Percentiles rank a stretch among this genome's conserved stretches.
phyloP scores from a whole-genome alignment of 352 stramenopile species.

The Pythium biforme region DNA sequence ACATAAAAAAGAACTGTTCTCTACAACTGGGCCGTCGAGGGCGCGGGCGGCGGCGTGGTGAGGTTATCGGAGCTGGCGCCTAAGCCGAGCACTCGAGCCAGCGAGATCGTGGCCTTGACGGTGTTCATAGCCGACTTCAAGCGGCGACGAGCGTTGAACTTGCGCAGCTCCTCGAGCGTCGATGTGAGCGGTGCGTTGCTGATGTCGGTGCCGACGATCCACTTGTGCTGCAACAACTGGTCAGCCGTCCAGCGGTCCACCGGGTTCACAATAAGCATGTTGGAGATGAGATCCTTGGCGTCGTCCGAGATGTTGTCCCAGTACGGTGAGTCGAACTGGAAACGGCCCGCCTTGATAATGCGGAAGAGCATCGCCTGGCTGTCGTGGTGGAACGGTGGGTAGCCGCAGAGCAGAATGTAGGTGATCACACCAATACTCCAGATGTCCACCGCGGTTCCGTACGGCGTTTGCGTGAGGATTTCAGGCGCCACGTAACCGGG shows the following conservation, averaged over 20 bases:
- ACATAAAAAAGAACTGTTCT: not conserved
- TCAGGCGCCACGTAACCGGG: slow-evolving; percentile 77
- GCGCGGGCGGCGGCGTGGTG: slow-evolving; percentile 33
- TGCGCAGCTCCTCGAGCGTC: slow-evolving; percentile 87
- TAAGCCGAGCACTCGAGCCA: slow-evolving; percentile 62
- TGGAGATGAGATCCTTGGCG: slow-evolving; percentile 94
- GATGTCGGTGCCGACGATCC: slow-evolving; percentile 77
- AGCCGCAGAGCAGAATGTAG: slow-evolving; percentile 84
- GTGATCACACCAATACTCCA: slow-evolving; percentile 91
- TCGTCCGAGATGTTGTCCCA: slow-evolving; percentile 93
- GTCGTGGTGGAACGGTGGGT: slow-evolving; percentile 88
- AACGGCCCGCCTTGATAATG: slow-evolving; percentile 72
- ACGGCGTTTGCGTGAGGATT: slow-evolving; percentile 70
- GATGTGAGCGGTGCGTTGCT: slow-evolving; percentile 79
- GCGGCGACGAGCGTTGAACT: slow-evolving; percentile 93
- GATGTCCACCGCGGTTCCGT: slow-evolving; percentile 81
- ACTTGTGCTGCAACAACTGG: slow-evolving; percentile 82
- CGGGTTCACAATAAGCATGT: slow-evolving; percentile 90
- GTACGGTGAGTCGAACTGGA: slow-evolving; percentile 95
- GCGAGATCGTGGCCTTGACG: slow-evolving; percentile 78
- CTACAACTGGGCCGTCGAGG: slow-evolving; percentile 13
- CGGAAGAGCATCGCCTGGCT: slow-evolving; percentile 88
- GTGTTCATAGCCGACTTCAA: slow-evolving; percentile 93
- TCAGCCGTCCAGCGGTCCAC: slow-evolving; percentile 68
- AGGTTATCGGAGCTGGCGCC: slow-evolving; percentile 22